A percentile compares a stretch with the other conserved stretches of the same genome.
Conservation (phyloP, 306 rosid species). For the Vachellia collinsii region DNA sequence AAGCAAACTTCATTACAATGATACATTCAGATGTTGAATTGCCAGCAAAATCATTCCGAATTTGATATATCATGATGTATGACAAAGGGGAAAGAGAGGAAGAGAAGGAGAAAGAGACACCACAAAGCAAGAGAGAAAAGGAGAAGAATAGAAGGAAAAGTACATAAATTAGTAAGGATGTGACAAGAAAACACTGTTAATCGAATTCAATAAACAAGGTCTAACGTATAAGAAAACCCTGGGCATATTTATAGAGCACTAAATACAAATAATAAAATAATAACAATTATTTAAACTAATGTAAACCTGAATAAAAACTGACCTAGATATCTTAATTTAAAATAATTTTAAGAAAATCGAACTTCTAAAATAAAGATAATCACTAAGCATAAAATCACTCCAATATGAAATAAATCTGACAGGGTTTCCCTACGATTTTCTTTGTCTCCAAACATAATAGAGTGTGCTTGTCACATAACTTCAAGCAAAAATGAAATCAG, state of each 20-base stretch:
- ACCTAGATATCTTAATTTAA: not conserved
- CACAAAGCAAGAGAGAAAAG: too few species aligned
- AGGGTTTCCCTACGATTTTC: not conserved
- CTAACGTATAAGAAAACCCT: not conserved
- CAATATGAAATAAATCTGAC: not conserved
- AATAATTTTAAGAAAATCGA: not conserved
- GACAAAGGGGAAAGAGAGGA: not conserved
- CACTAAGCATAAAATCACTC: not conserved
- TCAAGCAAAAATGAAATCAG: not conserved
- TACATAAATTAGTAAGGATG: not conserved
- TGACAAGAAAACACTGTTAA: not conserved
- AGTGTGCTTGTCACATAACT: not conserved
- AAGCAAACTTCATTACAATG: not conserved
- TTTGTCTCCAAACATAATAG: not conserved
- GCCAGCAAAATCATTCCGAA: slow-evolving; percentile 16
- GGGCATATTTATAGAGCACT: not conserved
- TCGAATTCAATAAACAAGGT: not conserved
- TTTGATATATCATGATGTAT: not conserved
- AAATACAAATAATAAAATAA: not conserved
- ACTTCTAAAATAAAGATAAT: not conserved
- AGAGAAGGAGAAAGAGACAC: not conserved
- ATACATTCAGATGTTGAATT: not conserved
- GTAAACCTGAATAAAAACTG: too few species aligned
- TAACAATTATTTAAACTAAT: not conserved
- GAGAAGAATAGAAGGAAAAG: not conserved